Evolutionary conservation across 2,329 filamentous ascomycete genomes (phyloP).

Genomic region (Fusarium lyarnte): DNA sequence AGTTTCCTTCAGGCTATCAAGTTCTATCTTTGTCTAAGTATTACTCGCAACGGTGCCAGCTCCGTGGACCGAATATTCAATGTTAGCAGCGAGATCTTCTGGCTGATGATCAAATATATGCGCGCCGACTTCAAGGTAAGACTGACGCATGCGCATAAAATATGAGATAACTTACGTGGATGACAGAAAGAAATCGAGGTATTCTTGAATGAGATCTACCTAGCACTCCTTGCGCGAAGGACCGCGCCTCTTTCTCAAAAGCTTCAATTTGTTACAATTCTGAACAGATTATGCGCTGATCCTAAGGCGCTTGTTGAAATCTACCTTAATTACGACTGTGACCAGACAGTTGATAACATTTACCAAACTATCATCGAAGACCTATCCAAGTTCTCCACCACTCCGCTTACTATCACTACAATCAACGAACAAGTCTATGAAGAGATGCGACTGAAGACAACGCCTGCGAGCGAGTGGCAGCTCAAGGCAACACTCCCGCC

Average conservation of each 20-base stretch:
- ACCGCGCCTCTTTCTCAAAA: slow-evolving; percentile 91
- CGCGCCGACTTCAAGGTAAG: slow-evolving; percentile 89
- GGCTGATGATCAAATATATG: slow-evolving; percentile 95
- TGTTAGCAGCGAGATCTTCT: slow-evolving; percentile 96
- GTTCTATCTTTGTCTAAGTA: slow-evolving; percentile 93
- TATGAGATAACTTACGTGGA: slow-evolving; percentile 38
- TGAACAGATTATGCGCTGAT: slow-evolving; percentile 85
- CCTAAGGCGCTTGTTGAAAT: slow-evolving; percentile 91
- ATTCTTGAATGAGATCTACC: slow-evolving; percentile 96
- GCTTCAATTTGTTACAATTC: slow-evolving; percentile 85
- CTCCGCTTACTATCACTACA: slow-evolving; percentile 77
- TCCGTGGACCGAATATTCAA: slow-evolving; percentile 93
- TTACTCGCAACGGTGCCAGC: slow-evolving; percentile 94
- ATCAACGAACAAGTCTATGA: slow-evolving; percentile 87
- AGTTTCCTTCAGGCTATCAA: slow-evolving; percentile 95
- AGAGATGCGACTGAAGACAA: slow-evolving; percentile 74
- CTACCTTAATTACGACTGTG: slow-evolving; percentile 98
- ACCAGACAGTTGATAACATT: slow-evolving; percentile 94
- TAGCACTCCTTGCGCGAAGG: slow-evolving; percentile 88
- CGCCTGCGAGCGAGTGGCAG: slow-evolving; percentile 80
- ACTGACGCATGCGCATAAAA: background rate
- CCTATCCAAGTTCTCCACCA: slow-evolving; percentile 84
- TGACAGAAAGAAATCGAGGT: slow-evolving; percentile 93
- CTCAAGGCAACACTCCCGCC: slow-evolving; percentile 86
- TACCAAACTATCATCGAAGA: slow-evolving; percentile 96